Evolutionary conservation across 2,329 filamentous ascomycete genomes (phyloP), one percentile per base, ranked within the genome.

Genomic region (Sclerotinia borealis): DNA sequence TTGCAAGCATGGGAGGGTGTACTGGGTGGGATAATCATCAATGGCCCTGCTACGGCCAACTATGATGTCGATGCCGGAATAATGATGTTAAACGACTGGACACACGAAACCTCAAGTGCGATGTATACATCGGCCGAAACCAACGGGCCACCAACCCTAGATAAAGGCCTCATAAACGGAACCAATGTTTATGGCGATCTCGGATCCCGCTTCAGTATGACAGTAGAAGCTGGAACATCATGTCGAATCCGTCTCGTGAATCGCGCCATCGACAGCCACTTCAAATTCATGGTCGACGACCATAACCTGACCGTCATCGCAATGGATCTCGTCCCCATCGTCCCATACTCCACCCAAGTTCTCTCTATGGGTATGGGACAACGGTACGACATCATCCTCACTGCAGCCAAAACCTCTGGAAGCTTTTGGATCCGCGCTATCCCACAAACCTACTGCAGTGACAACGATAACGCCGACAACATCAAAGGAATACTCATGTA

Each of bases 41-140:
- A 86, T 56, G 85, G 85, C 0, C 85, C 85, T 1, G 79, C 83
- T 0, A 80, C 81, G 0, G 77, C 80, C 5, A 68, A 85, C 71
- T 87, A 87, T 68, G 85, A 90, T 63, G 77, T 80, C 41, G 87
- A 90, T 68, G 76, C 87, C 0, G 86, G 86, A 4, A 72, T 78
- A 3, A 66, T 88, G 22, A 66, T 71, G 34, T 61, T 74, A 22
- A 70, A 66, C 37, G 72, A 73, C 56, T 73, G 71, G 71, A 68
- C 67, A 39, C 71, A 74, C 34, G 62, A 65, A 31, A 71, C 69
- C 54, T 67, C 69, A 17, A 65, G 68, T 58, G 39, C 37, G 13
- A 29, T 72, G 10, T 69, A 65, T 31, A 13, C 63, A 25, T 22
- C 41, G 34, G 66, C 69, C 15, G 64, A 68, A 50, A 61, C 58